Percentiles rank a stretch among this genome's conserved stretches.
These are phyloP conservation scores for Epichloe uncinata DNA, from an alignment of 2,329 filamentous ascomycete genomes.

Conservation along the genomic window DNA sequence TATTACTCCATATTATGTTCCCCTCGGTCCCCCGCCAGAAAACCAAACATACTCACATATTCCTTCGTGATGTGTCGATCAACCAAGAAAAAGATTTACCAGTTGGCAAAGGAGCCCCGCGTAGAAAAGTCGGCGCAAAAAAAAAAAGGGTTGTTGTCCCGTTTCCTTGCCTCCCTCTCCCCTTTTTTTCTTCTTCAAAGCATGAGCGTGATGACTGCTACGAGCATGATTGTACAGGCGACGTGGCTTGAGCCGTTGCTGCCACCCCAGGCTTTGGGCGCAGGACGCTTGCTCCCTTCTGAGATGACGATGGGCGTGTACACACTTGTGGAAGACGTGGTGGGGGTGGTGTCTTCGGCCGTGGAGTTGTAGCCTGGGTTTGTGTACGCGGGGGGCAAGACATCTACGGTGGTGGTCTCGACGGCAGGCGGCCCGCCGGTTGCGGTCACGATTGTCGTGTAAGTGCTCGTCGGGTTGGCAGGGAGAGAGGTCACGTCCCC, in stretches of 20 bases:
- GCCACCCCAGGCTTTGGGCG: constrained; percentile 16
- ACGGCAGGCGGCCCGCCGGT: constrained; percentile 16
- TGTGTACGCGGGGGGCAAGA: constrained; percentile 11
- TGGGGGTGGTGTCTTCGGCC: constrained; percentile 8
- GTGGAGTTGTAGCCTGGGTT: constrained; percentile 20
- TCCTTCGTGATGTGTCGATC: background rate
- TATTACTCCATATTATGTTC: background rate
- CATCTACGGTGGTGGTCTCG: constrained; percentile 20
- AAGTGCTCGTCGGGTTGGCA: constrained; percentile 12
- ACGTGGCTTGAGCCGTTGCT: constrained; percentile 19
- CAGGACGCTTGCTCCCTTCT: constrained; percentile 19
- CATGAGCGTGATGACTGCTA: constrained; percentile 20
- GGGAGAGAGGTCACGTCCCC: constrained; percentile 12
- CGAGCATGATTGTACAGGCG: constrained; percentile 23
- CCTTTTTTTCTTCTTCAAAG: constrained; percentile 13
- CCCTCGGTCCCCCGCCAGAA: no score
- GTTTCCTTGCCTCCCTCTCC: background rate
- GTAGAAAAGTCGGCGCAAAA: no score
- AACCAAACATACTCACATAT: constrained; percentile 1
- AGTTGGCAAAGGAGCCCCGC: no score
- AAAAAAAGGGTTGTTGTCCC: no score
- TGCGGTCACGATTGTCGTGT: constrained; percentile 19
- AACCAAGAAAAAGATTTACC: background rate
- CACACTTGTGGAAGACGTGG: constrained; percentile 10
- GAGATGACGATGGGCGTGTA: constrained; percentile 19